These are phyloP conservation scores for Penicillium paneum DNA, from an alignment of 2,329 filamentous ascomycete genomes.

Conservation along the genomic window DNA sequence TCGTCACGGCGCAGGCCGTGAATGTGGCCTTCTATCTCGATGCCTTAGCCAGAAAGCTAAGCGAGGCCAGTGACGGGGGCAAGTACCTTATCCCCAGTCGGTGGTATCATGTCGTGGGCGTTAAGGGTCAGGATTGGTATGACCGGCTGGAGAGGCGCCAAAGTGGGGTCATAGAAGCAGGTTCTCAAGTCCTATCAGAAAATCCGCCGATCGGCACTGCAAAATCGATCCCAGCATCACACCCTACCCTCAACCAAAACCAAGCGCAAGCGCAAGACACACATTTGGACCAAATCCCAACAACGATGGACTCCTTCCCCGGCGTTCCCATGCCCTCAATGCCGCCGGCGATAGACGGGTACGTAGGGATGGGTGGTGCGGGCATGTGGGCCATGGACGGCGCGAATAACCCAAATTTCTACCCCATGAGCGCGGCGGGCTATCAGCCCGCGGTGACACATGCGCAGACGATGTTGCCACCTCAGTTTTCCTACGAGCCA, in stretches of 20 bases:
- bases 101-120: slow-evolving; percentile 33
- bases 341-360: slow-evolving; percentile 20
- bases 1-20: slow-evolving; percentile 29
- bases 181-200: slow-evolving; percentile 8
- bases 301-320: slow-evolving; percentile 15
- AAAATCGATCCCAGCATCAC: slow-evolving; percentile 2
- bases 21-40: slow-evolving; percentile 34
- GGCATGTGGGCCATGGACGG: slow-evolving; percentile 26
- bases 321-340: slow-evolving; percentile 17
- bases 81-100: slow-evolving; percentile 36
- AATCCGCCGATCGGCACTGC: slow-evolving; percentile 16
- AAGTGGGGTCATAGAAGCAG: slow-evolving; percentile 2
- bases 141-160: slow-evolving; percentile 29
- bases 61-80: slow-evolving; percentile 32
- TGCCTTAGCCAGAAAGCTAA: slow-evolving; percentile 28
- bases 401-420: slow-evolving; percentile 9
- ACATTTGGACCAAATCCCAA: not conserved
- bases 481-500: slow-evolving; percentile 24
- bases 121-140: slow-evolving; percentile 34
- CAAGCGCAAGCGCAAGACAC: not conserved
- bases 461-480: slow-evolving; percentile 14
- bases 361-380: slow-evolving; percentile 20
- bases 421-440: slow-evolving; percentile 9
- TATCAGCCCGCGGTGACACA: slow-evolving; percentile 23
- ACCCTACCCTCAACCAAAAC: not conserved